Evolutionary conservation across 306 rosid genomes (phyloP), one percentile per base, ranked within the genome.

Genomic region (Parietaria judaica): DNA sequence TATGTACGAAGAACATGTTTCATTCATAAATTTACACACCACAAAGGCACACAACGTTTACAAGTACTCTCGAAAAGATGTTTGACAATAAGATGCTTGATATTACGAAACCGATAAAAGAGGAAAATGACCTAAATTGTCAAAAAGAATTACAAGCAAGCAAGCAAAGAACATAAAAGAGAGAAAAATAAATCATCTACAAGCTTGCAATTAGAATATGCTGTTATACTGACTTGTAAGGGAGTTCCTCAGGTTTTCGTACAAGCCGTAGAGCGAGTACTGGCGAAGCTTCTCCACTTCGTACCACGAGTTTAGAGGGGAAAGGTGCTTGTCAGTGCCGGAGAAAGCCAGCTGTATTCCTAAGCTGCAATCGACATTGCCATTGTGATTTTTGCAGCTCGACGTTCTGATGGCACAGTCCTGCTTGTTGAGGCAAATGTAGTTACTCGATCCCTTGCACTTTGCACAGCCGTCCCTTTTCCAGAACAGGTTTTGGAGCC

Each of bases 281-380:
- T 91, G 97, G 41, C 97, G 83, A 70, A 91, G 96, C 50, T 81
- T 91, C 67, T 79, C 72, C 56, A 87, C 96, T 79, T 91, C 97
- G 64, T 91, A 91, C 97, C 97, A 91, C n/a, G 97, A 91, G 76
- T 91, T 91, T 59, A 91, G 88, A 58, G 76, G 86, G 6, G 80
- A 70, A 53, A 87, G 95, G 72, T 91, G 89, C 58, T 87, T 85
- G 57, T 91, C 97, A 2, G 97, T 91, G 64, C 97, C 96, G 4
- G 97, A 91, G 78, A 91, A 91, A 3, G 97, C 91, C 80, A 88
- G 59, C 43, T 91, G 96, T 74, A 91, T 87, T 10, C 91, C 95
- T 6, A 87, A 43, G 76, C 91, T 91, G 78, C 97, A 91, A 77
- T 91, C 97, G 35, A 85, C 91, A 46, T 75, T 1, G 72, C 97